phyloP scores from a whole-genome alignment of 495 filamentous ascomycete species.

The Penicillium malachiteum region DNA sequence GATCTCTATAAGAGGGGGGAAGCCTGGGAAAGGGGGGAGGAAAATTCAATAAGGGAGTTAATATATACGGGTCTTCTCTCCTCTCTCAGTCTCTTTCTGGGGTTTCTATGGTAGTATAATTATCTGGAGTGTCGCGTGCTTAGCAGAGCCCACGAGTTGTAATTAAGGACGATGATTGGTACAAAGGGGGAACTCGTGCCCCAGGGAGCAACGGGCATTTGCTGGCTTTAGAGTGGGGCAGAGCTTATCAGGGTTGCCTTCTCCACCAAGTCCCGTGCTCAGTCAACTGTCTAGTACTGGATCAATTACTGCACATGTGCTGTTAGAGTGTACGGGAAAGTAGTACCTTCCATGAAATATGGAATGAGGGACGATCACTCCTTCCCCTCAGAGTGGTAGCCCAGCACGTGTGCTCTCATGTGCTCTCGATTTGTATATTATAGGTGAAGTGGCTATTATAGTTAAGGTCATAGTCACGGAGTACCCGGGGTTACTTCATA shows the following conservation, averaged over 20 bases:
- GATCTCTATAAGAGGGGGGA: neutral
- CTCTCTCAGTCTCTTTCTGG: neutral
- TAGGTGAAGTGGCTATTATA: too few relatives aligned
- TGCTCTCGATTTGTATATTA: too few relatives aligned
- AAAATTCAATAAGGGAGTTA: neutral
- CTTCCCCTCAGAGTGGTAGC: conserved; percentile 25
- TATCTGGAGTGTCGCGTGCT: conserved; percentile 46
- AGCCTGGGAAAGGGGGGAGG: neutral
- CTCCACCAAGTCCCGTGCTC: neutral
- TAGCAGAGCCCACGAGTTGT: conserved; percentile 35
- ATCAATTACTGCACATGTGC: too few relatives aligned
- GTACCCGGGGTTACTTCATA: too few relatives aligned
- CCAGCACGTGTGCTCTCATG: conserved; percentile 32
- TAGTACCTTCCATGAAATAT: neutral
- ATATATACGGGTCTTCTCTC: conserved; percentile 8
- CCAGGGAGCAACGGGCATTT: conserved; percentile 24
- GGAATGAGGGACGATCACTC: neutral
- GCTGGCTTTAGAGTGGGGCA: conserved; percentile 13
- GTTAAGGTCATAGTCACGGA: too few relatives aligned
- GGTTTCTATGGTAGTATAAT: neutral
- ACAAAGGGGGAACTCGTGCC: conserved; percentile 19
- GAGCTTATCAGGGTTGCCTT: conserved; percentile 22
- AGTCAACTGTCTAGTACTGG: neutral
- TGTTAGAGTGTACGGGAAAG: too few relatives aligned
- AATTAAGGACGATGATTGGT: conserved; percentile 31